phyloP scores from a whole-genome alignment of 441 rosid genomes.

The Theobroma grandiflorum region DNA sequence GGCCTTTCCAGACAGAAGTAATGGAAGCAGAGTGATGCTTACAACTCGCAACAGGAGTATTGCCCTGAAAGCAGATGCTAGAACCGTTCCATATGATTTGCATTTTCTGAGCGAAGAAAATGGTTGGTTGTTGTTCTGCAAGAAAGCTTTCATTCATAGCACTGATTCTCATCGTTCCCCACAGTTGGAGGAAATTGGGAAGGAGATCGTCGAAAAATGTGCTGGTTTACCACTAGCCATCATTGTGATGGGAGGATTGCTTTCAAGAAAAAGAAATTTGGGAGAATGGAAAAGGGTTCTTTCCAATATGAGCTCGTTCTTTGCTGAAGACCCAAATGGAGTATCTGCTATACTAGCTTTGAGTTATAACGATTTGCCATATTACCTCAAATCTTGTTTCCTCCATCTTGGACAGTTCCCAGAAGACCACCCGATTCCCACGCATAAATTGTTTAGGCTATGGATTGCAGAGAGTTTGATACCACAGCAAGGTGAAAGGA shows the following conservation, averaged over 20 bases:
- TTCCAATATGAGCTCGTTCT: conserved; percentile 22
- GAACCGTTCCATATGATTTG: conserved; percentile 19
- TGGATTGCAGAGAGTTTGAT: conserved; percentile 36
- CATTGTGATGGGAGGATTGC: conserved; percentile 33
- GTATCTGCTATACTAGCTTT: conserved; percentile 30
- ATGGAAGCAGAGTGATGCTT: conserved; percentile 34
- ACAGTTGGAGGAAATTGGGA: conserved; percentile 25
- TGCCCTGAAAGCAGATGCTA: conserved; percentile 27
- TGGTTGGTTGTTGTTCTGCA: conserved; percentile 33
- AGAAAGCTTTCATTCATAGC: conserved; percentile 25
- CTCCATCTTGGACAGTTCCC: conserved; percentile 31
- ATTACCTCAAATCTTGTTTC: conserved; percentile 31
- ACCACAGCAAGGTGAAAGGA: conserved; percentile 22
- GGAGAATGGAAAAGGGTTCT: conserved; percentile 32
- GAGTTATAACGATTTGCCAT: conserved; percentile 29
- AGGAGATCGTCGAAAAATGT: conserved; percentile 21
- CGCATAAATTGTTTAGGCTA: conserved; percentile 21
- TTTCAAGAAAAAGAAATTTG: conserved; percentile 20
- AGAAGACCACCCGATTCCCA: conserved; percentile 24
- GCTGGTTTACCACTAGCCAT: conserved; percentile 35
- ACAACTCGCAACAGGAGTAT: conserved; percentile 29
- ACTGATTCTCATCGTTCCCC: conserved; percentile 20
- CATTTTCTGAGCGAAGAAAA: conserved; percentile 21
- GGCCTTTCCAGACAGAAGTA: conserved; percentile 31
- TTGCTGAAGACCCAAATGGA: conserved; percentile 21